Base-by-base conservation (phyloP, 257 asterid genomes). In the Nicotiana knightiana region DNA sequence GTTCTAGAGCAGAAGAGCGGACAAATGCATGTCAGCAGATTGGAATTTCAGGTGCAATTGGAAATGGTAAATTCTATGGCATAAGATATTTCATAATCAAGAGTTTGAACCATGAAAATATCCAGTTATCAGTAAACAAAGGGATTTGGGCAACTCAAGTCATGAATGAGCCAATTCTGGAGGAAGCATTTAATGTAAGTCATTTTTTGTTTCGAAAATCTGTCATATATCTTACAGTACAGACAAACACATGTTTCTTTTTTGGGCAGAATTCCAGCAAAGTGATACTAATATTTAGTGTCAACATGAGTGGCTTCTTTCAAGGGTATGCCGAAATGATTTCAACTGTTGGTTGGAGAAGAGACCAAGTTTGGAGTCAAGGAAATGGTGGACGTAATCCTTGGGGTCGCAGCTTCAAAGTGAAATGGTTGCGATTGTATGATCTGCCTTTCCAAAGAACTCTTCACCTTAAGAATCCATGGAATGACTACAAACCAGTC, bases 71-170 rank as follows among this genome's bases (percentile, higher is more conserved):
- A 84, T 82, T 80, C 79, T 84, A 81, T 77, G 87, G 82, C 64
- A 85, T 93, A 81, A 87, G 98, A 91, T 95, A 91, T 88, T 95
- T 95, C 90, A 86, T 95, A 85, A 95, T 95, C 91, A 95, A 95
- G 92, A 93, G 99, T 90, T 89, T 93, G 93, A 92, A 88, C 89
- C 97, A 93, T 86, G 90, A 93, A 91, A 95, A 95, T 86, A 82
- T 95, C 85, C 92, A 93, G 83, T 75, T 93, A 87, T 95, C 98
- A 80, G 79, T 92, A 85, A 87, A 89, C 86, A 90, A 89, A 87
- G 99, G 97, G 81, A 88, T 95, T 87, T 95, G 99, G 99, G 99
- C 99, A 32, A 93, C 99, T 85, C 99, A 95, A 91, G 93, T 91
- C 85, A 92, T 91, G 98, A 93, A 95, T 91, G 99, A 95, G 93